Evolutionary conservation across 495 filamentous ascomycete genomes (phyloP), one percentile per base, ranked within the genome.

Genomic region (Aspergillus biplanus): DNA sequence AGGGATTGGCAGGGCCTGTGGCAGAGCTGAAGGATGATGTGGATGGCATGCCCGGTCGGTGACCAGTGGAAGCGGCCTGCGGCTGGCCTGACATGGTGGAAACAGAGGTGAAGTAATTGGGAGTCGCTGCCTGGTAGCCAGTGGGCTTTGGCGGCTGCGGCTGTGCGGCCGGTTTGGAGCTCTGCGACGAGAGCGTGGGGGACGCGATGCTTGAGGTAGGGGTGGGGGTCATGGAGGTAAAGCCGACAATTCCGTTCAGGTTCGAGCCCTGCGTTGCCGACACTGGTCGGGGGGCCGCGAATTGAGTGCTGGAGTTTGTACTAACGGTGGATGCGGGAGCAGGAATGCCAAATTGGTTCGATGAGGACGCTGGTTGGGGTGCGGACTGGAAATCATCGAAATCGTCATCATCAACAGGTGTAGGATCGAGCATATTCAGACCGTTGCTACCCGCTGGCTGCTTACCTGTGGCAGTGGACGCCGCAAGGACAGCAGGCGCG

Each of bases 321-420:
- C 83, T 87, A 33, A 84, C 84, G n/a, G 87, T 88, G 33, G 88
- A 83, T 53, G 85, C 82, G 15, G 90, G 76, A 15, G 79, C 74
- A 27, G 73, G 70, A 18, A 83, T 79, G 5, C 75, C 67, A 65
- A 84, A 82, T 42, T 76, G 72, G 58, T 71, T 78, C 55, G 80
- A 64, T 16, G 79, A 71, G 32, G 80, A 66, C 52, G 80, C 66
- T 34, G 78, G 68, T 27, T 92, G 87, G 5, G 90, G 82, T 15
- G 96, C 95, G n/a, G 92, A 93, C 75, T 96, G 92, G 83, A 98
- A 98, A 72, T 98, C 96, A 71, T 98, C 95, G 67, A 98, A 98
- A 55, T 98, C 96, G 67, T 99, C 95, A 67, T 99, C 94, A 63
- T 96, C 93, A 15, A 68, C 79, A 13, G 69, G 73, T 5, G 61